Percentiles rank a stretch among this genome's conserved stretches.
Evolutionary conservation across 192 early-diverging fungal genomes (phyloP).

Genomic region (Coemansia sp.): DNA sequence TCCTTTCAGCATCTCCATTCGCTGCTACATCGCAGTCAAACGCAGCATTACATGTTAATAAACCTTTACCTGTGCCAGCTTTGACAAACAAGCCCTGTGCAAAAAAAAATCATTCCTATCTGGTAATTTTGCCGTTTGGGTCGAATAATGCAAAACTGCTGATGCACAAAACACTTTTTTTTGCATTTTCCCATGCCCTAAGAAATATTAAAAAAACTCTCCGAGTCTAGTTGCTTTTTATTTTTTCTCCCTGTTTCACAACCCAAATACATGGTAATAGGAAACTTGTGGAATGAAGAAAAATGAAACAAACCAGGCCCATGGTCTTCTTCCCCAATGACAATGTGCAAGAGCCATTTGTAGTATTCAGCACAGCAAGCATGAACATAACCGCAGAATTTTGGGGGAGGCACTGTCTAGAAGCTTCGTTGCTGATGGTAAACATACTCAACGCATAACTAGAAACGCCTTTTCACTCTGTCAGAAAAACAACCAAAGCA

Average conservation of each 20-base stretch:
- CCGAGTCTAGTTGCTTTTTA: not conserved
- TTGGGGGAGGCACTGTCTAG: constrained; percentile 8
- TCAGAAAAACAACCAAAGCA: constrained; percentile 5
- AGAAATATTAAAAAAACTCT: not conserved
- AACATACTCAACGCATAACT: not conserved
- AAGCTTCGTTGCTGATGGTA: constrained; percentile 2
- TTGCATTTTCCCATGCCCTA: not conserved
- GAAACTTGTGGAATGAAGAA: not conserved
- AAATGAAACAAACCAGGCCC: constrained; percentile 1
- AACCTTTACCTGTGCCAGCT: not conserved
- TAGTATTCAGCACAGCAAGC: not conserved
- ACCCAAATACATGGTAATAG: not conserved
- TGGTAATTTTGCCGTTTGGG: not conserved
- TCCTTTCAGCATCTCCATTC: constrained; percentile 59
- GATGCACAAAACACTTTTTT: not conserved
- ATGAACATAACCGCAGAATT: not conserved
- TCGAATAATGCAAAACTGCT: constrained; percentile 7
- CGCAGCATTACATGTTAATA: not conserved
- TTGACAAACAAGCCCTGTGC: not conserved
- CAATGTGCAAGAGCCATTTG: not conserved
- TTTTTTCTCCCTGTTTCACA: constrained; percentile 2
- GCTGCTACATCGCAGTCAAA: constrained; percentile 45
- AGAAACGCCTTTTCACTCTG: constrained; percentile 8
- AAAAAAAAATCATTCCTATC: not conserved
- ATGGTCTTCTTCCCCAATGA: constrained; percentile 2